Conservation (phyloP, 2,329 filamentous ascomycete genomes). For the Penicillium sp. region DNA sequence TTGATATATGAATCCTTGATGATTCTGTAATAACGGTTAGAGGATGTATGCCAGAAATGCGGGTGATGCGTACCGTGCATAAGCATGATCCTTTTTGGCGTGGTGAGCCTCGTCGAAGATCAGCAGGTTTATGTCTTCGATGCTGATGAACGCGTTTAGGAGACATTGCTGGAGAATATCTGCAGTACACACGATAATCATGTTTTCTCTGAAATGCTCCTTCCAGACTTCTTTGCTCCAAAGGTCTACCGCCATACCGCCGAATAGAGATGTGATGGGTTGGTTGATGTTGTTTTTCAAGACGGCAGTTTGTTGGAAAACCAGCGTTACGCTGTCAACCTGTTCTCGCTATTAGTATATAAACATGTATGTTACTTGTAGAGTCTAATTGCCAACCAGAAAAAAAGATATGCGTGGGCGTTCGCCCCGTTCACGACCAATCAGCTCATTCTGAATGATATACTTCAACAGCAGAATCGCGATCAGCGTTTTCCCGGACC, state of each 20-base stretch:
- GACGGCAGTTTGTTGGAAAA: constrained; percentile 83
- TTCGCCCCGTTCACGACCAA: constrained; percentile 60
- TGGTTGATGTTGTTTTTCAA: constrained; percentile 77
- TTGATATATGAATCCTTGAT: constrained; percentile 79
- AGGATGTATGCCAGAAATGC: background rate
- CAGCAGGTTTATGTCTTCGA: constrained; percentile 80
- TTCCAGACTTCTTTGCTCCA: constrained; percentile 60
- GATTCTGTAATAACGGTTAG: constrained; percentile 49
- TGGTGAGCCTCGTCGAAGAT: constrained; percentile 97
- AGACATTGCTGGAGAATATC: constrained; percentile 79
- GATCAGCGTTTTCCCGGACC: constrained; percentile 94
- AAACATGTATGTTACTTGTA: background rate
- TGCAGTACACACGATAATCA: constrained; percentile 88
- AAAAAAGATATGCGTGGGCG: constrained; percentile 73
- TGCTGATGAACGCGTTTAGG: constrained; percentile 71
- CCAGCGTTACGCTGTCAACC: constrained; percentile 83
- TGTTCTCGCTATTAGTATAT: constrained; percentile 27
- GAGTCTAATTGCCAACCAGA: constrained; percentile 50
- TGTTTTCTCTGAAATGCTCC: constrained; percentile 59
- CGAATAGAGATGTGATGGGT: constrained; percentile 69
- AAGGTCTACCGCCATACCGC: constrained; percentile 60
- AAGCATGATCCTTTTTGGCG: constrained; percentile 88
- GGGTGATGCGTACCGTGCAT: constrained; percentile 56
- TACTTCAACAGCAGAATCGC: constrained; percentile 79
- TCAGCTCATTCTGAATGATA: constrained; percentile 71